Evolutionary conservation across 192 early-diverging fungal genomes (phyloP), one percentile per base, ranked within the genome.

Genomic region (Coemansia sp.): DNA sequence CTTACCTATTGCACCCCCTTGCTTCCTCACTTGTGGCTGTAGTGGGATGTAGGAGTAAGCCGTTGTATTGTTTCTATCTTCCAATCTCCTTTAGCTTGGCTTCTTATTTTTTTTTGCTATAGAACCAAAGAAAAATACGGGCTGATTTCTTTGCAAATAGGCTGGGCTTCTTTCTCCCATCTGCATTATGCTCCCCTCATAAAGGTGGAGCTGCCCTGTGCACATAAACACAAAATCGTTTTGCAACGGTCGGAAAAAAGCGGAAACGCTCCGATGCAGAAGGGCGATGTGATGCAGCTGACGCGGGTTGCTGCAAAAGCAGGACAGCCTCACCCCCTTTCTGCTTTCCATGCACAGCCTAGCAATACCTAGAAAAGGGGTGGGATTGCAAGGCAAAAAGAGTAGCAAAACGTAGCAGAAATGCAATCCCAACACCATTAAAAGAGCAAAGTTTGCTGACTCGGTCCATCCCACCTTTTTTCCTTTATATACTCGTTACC

Each of bases 181-280:
- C 3, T 4, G 32, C 32, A 32, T 32, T 32, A 32, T 32, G 1
- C 32, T 32, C 32, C 32, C 32, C 1, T 32, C 1, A 32, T 39
- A 36, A 48, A 48, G 8, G 41, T 37, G 19, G 19, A 45, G 13
- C 6, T 54, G 51, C 21, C 51, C 22, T 54, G 51, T 54, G 43
- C 43, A 22, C 51, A 54, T 12, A 22, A 9, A 12, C 43, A 45
- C 43, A 12, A 12, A 15, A 1, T 5, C 43, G 43, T 15, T 45
- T 45, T 45, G 43, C 43, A 9, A 12, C 1, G 9, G 10, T 54
- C 51, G 51, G 51, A 54, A 26, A 4, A 54, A 54, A 54, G 51
- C 51, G 51, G 51, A 54, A 54, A 54, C 51, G 13, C 8, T 54
- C 21, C 12, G 51, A 54, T 54, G 19, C 51, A 54, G 22, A 21